Evolutionary conservation across 805 yeast species (phyloP).

Genomic region (Cyberlindnera suaveolens): DNA sequence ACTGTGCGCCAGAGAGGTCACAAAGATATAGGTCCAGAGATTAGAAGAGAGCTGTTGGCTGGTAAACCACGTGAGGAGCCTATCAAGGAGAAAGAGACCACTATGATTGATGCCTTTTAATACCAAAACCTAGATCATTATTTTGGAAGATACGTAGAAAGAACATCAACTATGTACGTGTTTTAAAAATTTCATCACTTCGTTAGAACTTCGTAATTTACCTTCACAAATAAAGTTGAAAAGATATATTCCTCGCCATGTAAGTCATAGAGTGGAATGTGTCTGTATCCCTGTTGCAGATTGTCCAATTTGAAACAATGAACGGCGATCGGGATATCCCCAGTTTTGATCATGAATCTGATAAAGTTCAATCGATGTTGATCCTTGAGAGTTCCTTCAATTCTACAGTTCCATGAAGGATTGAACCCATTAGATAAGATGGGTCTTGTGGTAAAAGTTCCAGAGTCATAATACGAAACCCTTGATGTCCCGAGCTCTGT

Average conservation of each 20-base stretch:
- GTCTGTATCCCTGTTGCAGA: conserved; percentile 75
- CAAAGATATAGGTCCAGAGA: conserved; percentile 85
- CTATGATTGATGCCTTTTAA: conserved; percentile 27
- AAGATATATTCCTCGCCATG: conserved; percentile 75
- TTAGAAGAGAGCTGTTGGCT: conserved; percentile 86
- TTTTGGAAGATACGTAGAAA: no score
- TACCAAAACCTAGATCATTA: neutral
- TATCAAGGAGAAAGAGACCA: conserved; percentile 23
- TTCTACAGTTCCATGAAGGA: conserved; percentile 69
- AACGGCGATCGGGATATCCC: conserved; percentile 45
- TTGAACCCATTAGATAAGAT: conserved; percentile 75
- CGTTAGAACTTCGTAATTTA: conserved; percentile 13
- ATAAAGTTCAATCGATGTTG: conserved; percentile 48
- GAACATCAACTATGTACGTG: neutral
- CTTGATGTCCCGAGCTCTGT: conserved; percentile 5
- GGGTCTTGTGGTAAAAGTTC: conserved; percentile 17
- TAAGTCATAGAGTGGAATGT: conserved; percentile 66
- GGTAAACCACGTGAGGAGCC: conserved; percentile 59
- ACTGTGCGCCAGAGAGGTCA: conserved; percentile 89
- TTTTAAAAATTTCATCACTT: neutral
- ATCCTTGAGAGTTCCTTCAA: conserved; percentile 35
- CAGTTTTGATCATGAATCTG: conserved; percentile 44
- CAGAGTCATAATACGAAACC: conserved; percentile 1
- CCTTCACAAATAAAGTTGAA: conserved; percentile 44
- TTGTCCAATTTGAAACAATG: conserved; percentile 55